phyloP scores from a whole-genome alignment of 495 filamentous ascomycete species.

The Hypomontagnella submonticulosa region DNA sequence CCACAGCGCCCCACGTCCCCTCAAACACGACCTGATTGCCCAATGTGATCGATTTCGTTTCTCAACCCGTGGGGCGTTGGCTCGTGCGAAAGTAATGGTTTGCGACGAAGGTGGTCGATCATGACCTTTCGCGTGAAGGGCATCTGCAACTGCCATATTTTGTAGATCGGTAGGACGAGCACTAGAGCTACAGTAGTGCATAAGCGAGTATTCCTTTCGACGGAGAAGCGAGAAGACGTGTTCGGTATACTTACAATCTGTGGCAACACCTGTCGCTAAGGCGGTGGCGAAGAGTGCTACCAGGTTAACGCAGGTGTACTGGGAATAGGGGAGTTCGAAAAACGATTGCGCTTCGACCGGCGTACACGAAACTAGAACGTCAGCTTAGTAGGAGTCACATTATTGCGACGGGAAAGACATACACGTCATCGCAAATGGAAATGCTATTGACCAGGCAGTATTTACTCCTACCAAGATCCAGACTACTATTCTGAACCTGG shows the following conservation, averaged over 20 bases:
- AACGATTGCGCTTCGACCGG: not conserved
- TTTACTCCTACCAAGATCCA: not conserved
- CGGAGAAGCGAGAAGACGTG: too few species aligned
- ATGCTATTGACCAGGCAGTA: not conserved
- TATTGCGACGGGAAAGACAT: not conserved
- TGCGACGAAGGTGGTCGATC: not conserved
- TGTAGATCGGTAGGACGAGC: not conserved
- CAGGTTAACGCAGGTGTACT: not conserved
- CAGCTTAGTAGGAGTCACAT: not conserved
- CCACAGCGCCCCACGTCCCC: slow-evolving; percentile 8
- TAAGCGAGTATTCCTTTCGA: too few species aligned
- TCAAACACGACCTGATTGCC: slow-evolving; percentile 31
- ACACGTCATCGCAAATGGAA: not conserved
- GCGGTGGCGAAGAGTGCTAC: slow-evolving; percentile 2
- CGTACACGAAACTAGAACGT: not conserved
- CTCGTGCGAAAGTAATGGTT: slow-evolving; percentile 21
- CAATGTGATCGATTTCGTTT: slow-evolving; percentile 12
- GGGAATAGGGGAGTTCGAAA: not conserved
- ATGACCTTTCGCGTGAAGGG: not conserved
- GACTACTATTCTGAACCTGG: not conserved
- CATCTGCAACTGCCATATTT: not conserved
- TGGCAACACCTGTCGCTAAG: slow-evolving; percentile 1
- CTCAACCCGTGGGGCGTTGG: slow-evolving; percentile 13
- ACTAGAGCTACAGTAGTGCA: not conserved
- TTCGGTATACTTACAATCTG: slow-evolving; percentile 1